Evolutionary conservation across 1,139 yeast genomes (phyloP), one percentile per base, ranked within the genome.

Genomic region (Barnettozyma hawaiiensis): DNA sequence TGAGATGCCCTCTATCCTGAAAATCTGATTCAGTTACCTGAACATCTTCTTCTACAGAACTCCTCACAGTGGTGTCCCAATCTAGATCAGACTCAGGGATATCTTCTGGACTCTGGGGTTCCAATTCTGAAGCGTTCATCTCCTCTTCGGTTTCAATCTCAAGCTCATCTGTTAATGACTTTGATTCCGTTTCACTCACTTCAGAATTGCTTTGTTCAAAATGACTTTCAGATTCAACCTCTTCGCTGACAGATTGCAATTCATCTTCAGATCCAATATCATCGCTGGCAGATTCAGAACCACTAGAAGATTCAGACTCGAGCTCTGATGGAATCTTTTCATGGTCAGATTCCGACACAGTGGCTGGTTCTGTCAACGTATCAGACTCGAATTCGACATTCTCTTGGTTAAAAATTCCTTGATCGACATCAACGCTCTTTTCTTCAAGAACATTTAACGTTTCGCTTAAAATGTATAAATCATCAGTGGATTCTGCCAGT

Each of bases 361-460:
- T 21, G 5, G 41, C 10, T 8, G 19, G 19, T 14, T 15, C 19
- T 15, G 10, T 5, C 14, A 10, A 20, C 16, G 16, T 6, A 29
- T 6, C 21, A 4, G 21, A 16, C 21, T 29, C 21, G 12, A 29
- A 29, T 10, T 29, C 21, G 18, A 11, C n/a, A 29, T n/a, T 9
- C 2, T 12, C 21, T 16, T 18, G n/a, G 12, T 9, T 16, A 6
- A 18, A 4, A 10, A 16, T 29, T 4, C 19, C 14, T 31, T 39
- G 40, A n/a, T 40, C 39, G 22, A 7, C 39, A 21, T 41, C 41
- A 2, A n/a, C 16, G 14, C 14, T 14, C 29, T 26, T 26, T n/a
- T 26, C 16, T 14, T 26, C 16, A 26, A n/a, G 29, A 14, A 16
- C 14, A 11, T 26, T 10, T 6, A 26, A 7, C 7, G 29, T 26